Percentiles rank a stretch among this genome's conserved stretches.
Evolutionary conservation across 2,329 filamentous ascomycete species (phyloP).

Genomic region (Berkeleyomyces rouxiae): DNA sequence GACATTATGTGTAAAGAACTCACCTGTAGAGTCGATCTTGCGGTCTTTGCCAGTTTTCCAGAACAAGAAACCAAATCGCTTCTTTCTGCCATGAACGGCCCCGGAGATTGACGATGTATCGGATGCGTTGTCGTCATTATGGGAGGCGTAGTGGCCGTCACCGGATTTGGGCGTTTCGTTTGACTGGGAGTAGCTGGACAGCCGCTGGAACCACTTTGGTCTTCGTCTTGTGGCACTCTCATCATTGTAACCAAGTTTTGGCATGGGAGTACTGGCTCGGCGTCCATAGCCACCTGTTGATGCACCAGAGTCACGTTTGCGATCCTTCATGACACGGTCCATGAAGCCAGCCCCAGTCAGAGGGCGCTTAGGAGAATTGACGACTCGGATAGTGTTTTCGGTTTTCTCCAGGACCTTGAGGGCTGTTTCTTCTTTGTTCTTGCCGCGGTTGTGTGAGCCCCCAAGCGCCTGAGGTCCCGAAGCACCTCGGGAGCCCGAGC

Average conservation of each 20-base stretch:
- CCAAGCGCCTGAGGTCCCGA: background rate
- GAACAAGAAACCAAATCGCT: constrained; percentile 36
- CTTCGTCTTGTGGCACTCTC: constrained; percentile 26
- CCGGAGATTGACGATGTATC: constrained; percentile 9
- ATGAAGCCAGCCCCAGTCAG: constrained; percentile 9
- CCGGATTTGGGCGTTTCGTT: constrained; percentile 8
- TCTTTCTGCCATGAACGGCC: constrained; percentile 22
- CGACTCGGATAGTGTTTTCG: constrained; percentile 37
- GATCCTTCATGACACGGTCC: constrained; percentile 11
- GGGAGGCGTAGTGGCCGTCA: background rate
- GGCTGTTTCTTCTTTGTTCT: constrained; percentile 17
- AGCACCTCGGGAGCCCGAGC: background rate
- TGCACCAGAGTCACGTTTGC: constrained; percentile 7
- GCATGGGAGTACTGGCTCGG: background rate
- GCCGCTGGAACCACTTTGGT: constrained; percentile 34
- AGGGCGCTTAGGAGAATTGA: constrained; percentile 28
- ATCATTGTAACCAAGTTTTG: constrained; percentile 13
- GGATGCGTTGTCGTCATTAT: background rate
- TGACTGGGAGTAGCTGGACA: constrained; percentile 11
- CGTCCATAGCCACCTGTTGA: background rate
- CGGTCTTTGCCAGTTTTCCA: constrained; percentile 33
- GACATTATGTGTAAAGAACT: background rate
- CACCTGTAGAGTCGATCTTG: background rate
- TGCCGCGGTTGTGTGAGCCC: background rate
- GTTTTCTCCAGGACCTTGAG: constrained; percentile 30